phyloP scores from a whole-genome alignment of 73 alveolate genomes.

The Paramecium pentaurelia region DNA sequence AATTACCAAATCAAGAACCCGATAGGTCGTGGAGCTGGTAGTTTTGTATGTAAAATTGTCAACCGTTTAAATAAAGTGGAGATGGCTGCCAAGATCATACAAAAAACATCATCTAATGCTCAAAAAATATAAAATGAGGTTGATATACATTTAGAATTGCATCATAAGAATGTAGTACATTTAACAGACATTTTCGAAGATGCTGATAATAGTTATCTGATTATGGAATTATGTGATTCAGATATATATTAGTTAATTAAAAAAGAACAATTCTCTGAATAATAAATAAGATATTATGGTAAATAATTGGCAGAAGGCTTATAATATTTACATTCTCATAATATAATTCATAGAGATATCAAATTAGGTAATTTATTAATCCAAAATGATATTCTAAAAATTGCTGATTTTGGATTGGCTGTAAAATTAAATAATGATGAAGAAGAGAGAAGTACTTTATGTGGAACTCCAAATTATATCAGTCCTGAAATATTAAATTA shows the following conservation, averaged over 20 bases:
- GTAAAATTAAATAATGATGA: conserved; percentile 89
- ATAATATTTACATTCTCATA: conserved; percentile 54
- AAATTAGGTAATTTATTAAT: conserved; percentile 92
- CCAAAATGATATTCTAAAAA: conserved; percentile 82
- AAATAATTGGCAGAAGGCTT: conserved; percentile 57
- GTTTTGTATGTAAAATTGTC: conserved; percentile 47
- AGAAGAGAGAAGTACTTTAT: conserved; percentile 88
- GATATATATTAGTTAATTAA: conserved; percentile 26
- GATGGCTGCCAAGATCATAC: conserved; percentile 28
- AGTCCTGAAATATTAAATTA: conserved; percentile 73
- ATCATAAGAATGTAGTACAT: conserved; percentile 46
- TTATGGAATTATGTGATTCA: conserved; percentile 58
- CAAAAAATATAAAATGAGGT: conserved; percentile 28
- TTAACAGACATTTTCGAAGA: conserved; percentile 42
- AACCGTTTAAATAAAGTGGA: conserved; percentile 32
- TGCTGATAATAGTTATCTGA: conserved; percentile 42
- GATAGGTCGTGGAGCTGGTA: conserved; percentile 64
- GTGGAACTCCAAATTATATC: conserved; percentile 97
- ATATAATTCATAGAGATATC: conserved; percentile 87
- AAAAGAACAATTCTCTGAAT: conserved; percentile 36
- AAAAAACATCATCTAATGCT: background rate
- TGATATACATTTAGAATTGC: conserved; percentile 5
- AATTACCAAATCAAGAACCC: conserved; percentile 58
- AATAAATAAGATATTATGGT: conserved; percentile 1
- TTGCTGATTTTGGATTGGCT: conserved; percentile 94